Conservation (phyloP, 805 yeast species). For the Pichia insulana region DNA sequence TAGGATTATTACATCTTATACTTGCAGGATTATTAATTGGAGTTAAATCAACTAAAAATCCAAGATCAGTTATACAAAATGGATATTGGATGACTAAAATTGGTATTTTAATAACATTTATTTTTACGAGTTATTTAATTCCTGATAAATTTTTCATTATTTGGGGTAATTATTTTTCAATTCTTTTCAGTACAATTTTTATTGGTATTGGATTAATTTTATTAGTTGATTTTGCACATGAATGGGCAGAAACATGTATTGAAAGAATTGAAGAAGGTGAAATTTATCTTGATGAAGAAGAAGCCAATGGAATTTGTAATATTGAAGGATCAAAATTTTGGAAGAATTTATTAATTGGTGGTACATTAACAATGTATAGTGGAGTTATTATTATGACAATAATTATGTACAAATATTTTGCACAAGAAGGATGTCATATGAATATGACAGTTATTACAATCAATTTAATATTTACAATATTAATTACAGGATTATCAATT, state of each 20-base stretch:
- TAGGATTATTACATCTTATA: conserved; percentile 69
- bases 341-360: conserved; percentile 75
- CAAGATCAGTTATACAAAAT: conserved; percentile 78
- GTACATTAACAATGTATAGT: conserved; percentile 78
- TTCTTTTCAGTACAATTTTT: conserved; percentile 75
- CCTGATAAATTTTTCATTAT: conserved; percentile 82
- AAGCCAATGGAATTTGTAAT: conserved; percentile 28
- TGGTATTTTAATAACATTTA: conserved; percentile 45
- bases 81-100: conserved; percentile 85
- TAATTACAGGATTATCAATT: conserved; percentile 64
- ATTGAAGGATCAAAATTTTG: conserved; percentile 48
- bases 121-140: conserved; percentile 59
- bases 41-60: conserved; percentile 68
- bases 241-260: conserved; percentile 95
- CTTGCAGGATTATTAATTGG: conserved; percentile 62
- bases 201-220: conserved; percentile 83
- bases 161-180: conserved; percentile 88
- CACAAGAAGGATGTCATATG: conserved; percentile 75
- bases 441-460: conserved; percentile 80
- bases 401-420: conserved; percentile 75
- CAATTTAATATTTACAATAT: conserved; percentile 56
- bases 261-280: conserved; percentile 82
- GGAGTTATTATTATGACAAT: conserved; percentile 65
- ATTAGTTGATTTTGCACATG: conserved; percentile 94
- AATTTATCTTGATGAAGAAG: conserved; percentile 39